Evolutionary conservation across 495 filamentous ascomycete genomes (phyloP).

Genomic region (Penicillium fimorum): DNA sequence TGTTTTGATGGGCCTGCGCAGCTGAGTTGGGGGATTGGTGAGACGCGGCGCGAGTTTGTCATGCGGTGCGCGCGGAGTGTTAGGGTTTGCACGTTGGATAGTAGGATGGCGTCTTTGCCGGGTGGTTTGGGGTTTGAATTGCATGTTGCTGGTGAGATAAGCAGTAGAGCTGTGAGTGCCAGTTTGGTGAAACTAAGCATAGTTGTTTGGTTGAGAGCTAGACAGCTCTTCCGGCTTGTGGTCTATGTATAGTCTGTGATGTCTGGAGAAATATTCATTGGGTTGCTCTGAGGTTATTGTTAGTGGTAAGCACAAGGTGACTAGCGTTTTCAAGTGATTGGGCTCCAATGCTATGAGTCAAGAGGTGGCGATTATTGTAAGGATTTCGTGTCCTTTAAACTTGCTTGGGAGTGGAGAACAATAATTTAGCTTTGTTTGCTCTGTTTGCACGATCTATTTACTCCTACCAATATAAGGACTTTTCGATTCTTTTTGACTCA

Average conservation of each 20-base stretch:
- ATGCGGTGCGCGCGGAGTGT: constrained; percentile 64
- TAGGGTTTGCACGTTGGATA: constrained; percentile 73
- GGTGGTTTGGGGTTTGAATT: constrained; percentile 35
- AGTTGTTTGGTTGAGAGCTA: neutral
- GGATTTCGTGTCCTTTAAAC: neutral
- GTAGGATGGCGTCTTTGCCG: constrained; percentile 62
- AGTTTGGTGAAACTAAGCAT: constrained; percentile 8
- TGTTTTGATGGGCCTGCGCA: constrained; percentile 69
- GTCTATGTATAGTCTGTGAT: neutral
- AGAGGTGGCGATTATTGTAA: neutral
- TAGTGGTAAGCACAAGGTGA: neutral
- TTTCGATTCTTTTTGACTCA: no score
- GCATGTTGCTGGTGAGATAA: constrained; percentile 28
- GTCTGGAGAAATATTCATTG: neutral
- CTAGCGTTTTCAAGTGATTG: neutral
- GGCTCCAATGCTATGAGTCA: constrained; percentile 1
- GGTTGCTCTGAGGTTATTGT: neutral
- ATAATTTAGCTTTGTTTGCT: neutral
- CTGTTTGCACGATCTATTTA: neutral
- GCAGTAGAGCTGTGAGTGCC: constrained; percentile 24
- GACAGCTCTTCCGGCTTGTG: neutral
- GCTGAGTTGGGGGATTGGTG: constrained; percentile 76
- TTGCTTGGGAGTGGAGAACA: neutral
- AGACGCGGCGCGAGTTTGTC: constrained; percentile 73
- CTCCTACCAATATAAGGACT: no score